Conservation (phyloP, 2,329 filamentous ascomycete species). For the Xylariaceae sp. region DNA sequence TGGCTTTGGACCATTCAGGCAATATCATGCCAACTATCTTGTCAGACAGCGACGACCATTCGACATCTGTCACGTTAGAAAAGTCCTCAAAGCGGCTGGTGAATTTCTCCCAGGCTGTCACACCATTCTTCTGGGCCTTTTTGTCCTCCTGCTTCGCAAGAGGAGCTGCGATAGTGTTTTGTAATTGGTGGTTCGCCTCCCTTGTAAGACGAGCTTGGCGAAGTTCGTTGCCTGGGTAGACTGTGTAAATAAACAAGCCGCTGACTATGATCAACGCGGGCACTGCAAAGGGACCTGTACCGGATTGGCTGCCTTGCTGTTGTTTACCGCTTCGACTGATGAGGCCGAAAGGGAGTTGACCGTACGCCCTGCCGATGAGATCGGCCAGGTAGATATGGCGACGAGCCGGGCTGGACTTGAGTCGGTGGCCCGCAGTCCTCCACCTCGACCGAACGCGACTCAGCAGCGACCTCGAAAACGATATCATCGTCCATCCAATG, state of each 20-base stretch:
- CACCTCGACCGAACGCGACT: constrained; percentile 9
- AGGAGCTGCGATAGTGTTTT: constrained; percentile 15
- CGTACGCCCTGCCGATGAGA: constrained; percentile 1
- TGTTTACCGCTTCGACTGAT: constrained; percentile 22
- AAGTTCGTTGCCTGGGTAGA: constrained; percentile 37
- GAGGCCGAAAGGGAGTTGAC: constrained; percentile 25
- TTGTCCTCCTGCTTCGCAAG: constrained; percentile 10
- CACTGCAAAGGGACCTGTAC: constrained; percentile 29
- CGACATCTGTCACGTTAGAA: constrained; percentile 47
- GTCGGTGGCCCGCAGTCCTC: constrained; percentile 1
- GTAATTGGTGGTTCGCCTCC: constrained; percentile 12
- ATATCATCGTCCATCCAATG: constrained; percentile 14
- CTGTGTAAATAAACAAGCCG: constrained; percentile 36
- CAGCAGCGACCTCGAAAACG: constrained; percentile 13
- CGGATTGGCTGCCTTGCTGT: constrained; percentile 19
- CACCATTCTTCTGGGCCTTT: constrained; percentile 14
- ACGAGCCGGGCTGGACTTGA: constrained; percentile 11
- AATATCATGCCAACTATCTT: constrained; percentile 65
- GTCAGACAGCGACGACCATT: constrained; percentile 52
- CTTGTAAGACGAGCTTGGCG: constrained; percentile 23
- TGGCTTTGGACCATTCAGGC: constrained; percentile 72
- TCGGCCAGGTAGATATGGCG: constrained; percentile 11
- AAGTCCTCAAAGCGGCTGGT: constrained; percentile 47
- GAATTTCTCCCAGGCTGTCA: constrained; percentile 45
- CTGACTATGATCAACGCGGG: constrained; percentile 32